Conservation (phyloP, 2,329 filamentous ascomycete species). For the Ceratocystis cubensis region DNA sequence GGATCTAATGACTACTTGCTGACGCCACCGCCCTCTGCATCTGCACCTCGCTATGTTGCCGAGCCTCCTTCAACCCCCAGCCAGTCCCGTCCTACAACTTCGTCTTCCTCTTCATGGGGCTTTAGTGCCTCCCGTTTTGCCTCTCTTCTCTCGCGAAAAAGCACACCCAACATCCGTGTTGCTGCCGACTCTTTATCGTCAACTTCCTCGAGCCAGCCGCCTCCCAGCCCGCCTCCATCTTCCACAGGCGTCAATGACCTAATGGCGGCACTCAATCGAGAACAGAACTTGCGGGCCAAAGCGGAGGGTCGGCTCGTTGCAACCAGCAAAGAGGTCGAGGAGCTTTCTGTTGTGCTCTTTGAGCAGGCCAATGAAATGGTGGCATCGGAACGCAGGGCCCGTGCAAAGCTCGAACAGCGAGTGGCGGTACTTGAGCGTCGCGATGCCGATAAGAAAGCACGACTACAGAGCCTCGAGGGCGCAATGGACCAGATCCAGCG, state of each 20-base stretch:
- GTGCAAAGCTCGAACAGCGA: slow-evolving; percentile 58
- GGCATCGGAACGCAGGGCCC: slow-evolving; percentile 56
- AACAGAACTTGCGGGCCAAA: slow-evolving; percentile 52
- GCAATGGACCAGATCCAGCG: slow-evolving; percentile 60
- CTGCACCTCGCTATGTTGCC: slow-evolving; percentile 14
- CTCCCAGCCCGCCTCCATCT: slow-evolving; percentile 23
- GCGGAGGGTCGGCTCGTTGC: slow-evolving; percentile 56
- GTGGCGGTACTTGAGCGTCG: slow-evolving; percentile 55
- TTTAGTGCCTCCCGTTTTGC: slow-evolving; percentile 34
- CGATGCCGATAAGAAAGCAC: slow-evolving; percentile 54
- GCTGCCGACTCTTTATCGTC: slow-evolving; percentile 23
- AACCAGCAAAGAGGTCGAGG: slow-evolving; percentile 63
- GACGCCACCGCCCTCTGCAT: slow-evolving; percentile 22
- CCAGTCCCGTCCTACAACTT: slow-evolving; percentile 26
- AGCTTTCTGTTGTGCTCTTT: slow-evolving; percentile 62
- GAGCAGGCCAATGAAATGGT: slow-evolving; percentile 85
- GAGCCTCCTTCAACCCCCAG: slow-evolving; percentile 25
- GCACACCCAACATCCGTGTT: slow-evolving; percentile 31
- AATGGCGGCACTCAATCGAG: slow-evolving; percentile 50
- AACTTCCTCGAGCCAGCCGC: slow-evolving; percentile 30
- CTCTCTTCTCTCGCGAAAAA: slow-evolving; percentile 37
- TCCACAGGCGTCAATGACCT: slow-evolving; percentile 33
- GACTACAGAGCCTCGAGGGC: slow-evolving; percentile 58
- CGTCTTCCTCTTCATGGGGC: slow-evolving; percentile 36
- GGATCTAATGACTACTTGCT: slow-evolving; percentile 24